A percentile compares a stretch with the other conserved stretches of the same genome.
Evolutionary conservation across 2,329 filamentous ascomycete species (phyloP).

Genomic region (Parafenestella ontariensis): DNA sequence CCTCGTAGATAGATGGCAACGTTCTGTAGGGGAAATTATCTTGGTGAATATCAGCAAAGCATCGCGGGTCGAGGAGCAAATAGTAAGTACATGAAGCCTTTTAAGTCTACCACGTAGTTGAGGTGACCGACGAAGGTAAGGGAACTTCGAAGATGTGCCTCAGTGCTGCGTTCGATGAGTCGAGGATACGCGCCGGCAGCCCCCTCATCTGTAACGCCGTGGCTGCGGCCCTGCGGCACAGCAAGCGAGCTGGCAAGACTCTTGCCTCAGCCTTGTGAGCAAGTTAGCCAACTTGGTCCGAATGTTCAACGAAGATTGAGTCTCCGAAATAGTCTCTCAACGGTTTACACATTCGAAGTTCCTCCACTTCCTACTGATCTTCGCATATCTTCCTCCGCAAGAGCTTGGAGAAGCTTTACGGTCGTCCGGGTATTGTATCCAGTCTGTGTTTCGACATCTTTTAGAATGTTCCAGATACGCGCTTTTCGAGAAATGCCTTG

Average conservation of each 20-base stretch:
- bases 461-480: conserved; percentile 41
- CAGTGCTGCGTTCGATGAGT: not conserved
- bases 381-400: conserved; percentile 23
- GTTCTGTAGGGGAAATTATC: not conserved
- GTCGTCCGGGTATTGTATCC: conserved; percentile 39
- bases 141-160: not conserved
- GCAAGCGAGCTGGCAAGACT: not conserved
- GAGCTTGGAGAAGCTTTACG: conserved; percentile 36
- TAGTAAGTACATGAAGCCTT: not conserved
- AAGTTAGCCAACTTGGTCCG: not conserved
- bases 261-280: not conserved
- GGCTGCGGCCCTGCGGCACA: not conserved
- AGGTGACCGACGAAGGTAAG: not conserved
- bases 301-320: not conserved
- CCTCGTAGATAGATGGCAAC: not conserved
- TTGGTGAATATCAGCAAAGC: not conserved
- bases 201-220: not conserved
- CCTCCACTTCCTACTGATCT: too few species aligned
- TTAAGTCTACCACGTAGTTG: not conserved
- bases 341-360: too few species aligned
- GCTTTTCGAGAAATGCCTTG: conserved; percentile 41
- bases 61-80: not conserved
- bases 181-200: conserved; percentile 1
- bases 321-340: too few species aligned
- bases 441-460: conserved; percentile 40